phyloP scores from a whole-genome alignment of 2,329 filamentous ascomycete genomes.

The Boeremia exigua region DNA sequence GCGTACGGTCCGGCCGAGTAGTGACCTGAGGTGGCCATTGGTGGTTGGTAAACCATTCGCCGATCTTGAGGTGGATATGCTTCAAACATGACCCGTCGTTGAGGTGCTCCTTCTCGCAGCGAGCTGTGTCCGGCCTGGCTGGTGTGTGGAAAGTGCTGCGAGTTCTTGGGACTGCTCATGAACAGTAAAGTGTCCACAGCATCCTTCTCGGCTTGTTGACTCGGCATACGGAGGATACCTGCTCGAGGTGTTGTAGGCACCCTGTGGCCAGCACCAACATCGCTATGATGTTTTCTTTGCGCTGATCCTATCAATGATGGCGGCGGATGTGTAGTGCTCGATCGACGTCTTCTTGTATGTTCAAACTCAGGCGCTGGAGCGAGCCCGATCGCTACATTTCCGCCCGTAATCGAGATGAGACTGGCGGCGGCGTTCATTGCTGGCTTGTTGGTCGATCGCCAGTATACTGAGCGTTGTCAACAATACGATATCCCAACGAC shows the following conservation, averaged over 20 bases:
- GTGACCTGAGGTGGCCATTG: constrained; percentile 30
- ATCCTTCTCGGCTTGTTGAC: constrained; percentile 76
- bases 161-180: constrained; percentile 80
- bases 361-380: constrained; percentile 44
- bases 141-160: constrained; percentile 46
- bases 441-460: constrained; percentile 35
- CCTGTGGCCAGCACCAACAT: constrained; percentile 33
- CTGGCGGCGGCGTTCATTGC: constrained; percentile 36
- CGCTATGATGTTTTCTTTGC: constrained; percentile 44
- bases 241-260: constrained; percentile 43
- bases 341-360: constrained; percentile 44
- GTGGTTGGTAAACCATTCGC: constrained; percentile 27
- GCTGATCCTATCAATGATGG: constrained; percentile 38
- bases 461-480: constrained; percentile 31
- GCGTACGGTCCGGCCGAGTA: constrained; percentile 37
- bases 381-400: constrained; percentile 30
- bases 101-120: constrained; percentile 37
- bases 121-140: constrained; percentile 37
- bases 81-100: constrained; percentile 48
- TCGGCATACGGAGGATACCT: constrained; percentile 70
- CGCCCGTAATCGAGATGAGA: constrained; percentile 38
- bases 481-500: background rate
- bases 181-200: constrained; percentile 81
- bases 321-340: constrained; percentile 40
- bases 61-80: constrained; percentile 37